Evolutionary conservation across 2,329 filamentous ascomycete species (phyloP), one percentile per base, ranked within the genome.

Genomic region (Dactylella cylindrospora): DNA sequence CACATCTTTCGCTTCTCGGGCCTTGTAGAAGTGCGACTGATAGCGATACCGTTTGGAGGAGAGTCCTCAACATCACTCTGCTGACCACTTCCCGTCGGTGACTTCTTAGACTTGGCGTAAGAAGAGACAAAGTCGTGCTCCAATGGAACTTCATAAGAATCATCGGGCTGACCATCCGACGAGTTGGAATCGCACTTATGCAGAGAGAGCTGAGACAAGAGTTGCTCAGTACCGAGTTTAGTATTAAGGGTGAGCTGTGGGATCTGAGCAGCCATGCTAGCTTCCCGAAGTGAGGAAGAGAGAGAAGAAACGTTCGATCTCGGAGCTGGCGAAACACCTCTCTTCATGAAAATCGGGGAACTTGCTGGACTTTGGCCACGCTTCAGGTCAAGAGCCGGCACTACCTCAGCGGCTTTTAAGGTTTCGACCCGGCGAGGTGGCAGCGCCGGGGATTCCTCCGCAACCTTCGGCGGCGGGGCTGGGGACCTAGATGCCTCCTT

Each of bases 1-100:
- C 85, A 86, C 86, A 97, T 96, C 76, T 98, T 97, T 66, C 87
- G 83, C 64, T 76, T 76, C 35, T 81, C 49, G 2, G 36, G 57
- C 3, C 22, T 41, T 12, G 43, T 49, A 12, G 36, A 35, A 9
- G 22, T 33, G 10, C 50, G 43, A 9, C 43, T 49, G 13, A 62
- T 62, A 15, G 29, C 23, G 23, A 62, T 64, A 13, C 51, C 52
- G 19, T 57, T 64, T 10, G 51, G 52, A 19, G 32, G 25, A 1
- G 36, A 31, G 15, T 64, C 59, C 20, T 55, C 59, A 7, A 20
- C 45, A 29, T 64, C 51, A 19, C 52, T 57, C 10, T 57, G 59
- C 5, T 36, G 51, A 9, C 51, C 59, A 36, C 51, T 62, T 22
- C 57, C 33, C 1, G 49, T 62, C 23, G 57, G 57, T 13, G 57